A percentile compares a stretch with the other conserved stretches of the same genome.
These are phyloP conservation scores for Cairneyella variabilis DNA, from an alignment of 495 filamentous ascomycete genomes.

Conservation along the genomic window DNA sequence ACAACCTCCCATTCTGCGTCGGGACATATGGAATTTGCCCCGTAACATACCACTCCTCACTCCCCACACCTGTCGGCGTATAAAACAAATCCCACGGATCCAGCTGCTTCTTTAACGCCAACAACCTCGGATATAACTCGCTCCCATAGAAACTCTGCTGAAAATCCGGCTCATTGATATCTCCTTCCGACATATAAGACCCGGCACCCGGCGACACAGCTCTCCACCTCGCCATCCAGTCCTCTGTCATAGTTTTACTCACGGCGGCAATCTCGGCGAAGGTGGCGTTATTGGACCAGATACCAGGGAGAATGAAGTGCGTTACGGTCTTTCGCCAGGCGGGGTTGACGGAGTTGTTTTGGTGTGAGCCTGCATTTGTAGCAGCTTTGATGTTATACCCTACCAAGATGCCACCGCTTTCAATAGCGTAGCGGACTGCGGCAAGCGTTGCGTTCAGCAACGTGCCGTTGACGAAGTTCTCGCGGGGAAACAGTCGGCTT, in stretches of 20 bases:
- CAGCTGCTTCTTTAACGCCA: constrained; percentile 45
- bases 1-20: constrained; percentile 17
- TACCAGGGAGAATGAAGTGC: constrained; percentile 23
- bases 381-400: constrained; percentile 29
- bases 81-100: constrained; percentile 59
- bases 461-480: constrained; percentile 36
- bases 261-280: constrained; percentile 24
- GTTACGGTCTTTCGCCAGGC: constrained; percentile 54
- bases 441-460: constrained; percentile 10
- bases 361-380: constrained; percentile 1
- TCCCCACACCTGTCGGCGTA: constrained; percentile 56
- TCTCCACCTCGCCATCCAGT: constrained; percentile 32
- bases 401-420: constrained; percentile 41
- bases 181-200: constrained; percentile 41
- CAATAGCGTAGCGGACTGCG: constrained; percentile 40
- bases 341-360: constrained; percentile 51
- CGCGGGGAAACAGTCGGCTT: constrained; percentile 55
- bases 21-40: constrained; percentile 7
- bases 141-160: constrained; percentile 47
- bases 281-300: constrained; percentile 36
- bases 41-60: constrained; percentile 48
- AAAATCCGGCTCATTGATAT: constrained; percentile 50
- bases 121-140: constrained; percentile 42
- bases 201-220: constrained; percentile 35
- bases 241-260: constrained; percentile 33